A percentile compares a stretch with the other conserved stretches of the same genome.
phyloP scores from a whole-genome alignment of 495 filamentous ascomycete genomes.

The Xylaria intraflava region DNA sequence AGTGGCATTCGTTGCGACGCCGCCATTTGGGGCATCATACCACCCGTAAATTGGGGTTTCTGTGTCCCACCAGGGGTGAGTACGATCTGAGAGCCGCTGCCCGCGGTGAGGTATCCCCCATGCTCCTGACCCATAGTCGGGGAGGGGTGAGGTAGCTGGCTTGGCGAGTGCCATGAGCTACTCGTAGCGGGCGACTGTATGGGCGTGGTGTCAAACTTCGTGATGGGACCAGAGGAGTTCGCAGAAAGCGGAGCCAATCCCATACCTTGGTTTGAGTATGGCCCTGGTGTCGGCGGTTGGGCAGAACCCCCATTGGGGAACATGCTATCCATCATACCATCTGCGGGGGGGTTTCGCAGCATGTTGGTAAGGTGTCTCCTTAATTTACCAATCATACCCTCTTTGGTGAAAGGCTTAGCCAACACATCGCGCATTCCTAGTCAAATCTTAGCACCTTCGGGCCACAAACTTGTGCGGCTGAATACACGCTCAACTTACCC shows the following conservation, averaged over 20 bases:
- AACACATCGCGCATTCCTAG: conserved; percentile 98
- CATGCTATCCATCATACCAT: conserved; percentile 24
- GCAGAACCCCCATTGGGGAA: conserved; percentile 22
- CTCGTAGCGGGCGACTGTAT: conserved; percentile 66
- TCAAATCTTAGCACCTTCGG: conserved; percentile 15
- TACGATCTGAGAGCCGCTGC: conserved; percentile 36
- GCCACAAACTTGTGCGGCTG: background rate
- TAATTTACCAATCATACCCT: conserved; percentile 83
- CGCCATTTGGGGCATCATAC: conserved; percentile 29
- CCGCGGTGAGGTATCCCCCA: conserved; percentile 34
- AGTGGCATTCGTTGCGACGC: conserved; percentile 25
- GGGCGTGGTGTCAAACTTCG: conserved; percentile 79
- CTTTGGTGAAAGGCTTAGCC: conserved; percentile 94
- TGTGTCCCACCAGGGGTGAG: conserved; percentile 39
- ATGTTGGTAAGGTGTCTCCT: conserved; percentile 82
- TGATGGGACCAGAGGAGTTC: conserved; percentile 35
- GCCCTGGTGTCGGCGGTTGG: conserved; percentile 25
- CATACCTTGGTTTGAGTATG: conserved; percentile 53
- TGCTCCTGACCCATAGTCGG: conserved; percentile 42
- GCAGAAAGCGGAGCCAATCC: conserved; percentile 46
- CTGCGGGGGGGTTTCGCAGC: conserved; percentile 42
- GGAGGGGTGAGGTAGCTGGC: conserved; percentile 58
- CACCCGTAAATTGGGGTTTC: conserved; percentile 28
- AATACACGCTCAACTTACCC: conserved; percentile 52
- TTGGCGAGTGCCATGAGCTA: conserved; percentile 67